phyloP scores from a whole-genome alignment of 2,329 filamentous ascomycete genomes.

The Knoxdaviesia capensis region DNA sequence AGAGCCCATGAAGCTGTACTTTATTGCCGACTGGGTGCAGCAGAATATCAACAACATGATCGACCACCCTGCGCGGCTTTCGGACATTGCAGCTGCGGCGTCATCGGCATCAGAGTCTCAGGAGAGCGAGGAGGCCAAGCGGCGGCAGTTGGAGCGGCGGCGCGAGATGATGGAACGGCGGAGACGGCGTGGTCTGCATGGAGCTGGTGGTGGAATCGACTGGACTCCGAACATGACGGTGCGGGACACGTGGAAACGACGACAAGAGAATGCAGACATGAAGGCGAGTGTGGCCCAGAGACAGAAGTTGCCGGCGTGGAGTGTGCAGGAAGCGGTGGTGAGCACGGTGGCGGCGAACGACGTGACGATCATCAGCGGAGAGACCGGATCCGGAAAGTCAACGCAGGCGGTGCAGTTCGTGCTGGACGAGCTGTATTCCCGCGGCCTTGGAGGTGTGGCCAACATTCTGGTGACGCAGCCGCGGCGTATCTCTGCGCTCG shows the following conservation, averaged over 20 bases:
- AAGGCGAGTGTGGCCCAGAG: conserved; percentile 58
- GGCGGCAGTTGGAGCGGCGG: conserved; percentile 6
- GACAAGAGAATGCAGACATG: conserved; percentile 44
- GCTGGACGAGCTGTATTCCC: conserved; percentile 69
- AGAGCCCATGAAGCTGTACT: conserved; percentile 78
- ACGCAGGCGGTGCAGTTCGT: conserved; percentile 86
- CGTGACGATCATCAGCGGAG: conserved; percentile 48
- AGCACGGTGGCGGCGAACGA: conserved; percentile 55
- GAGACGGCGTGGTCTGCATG: no score
- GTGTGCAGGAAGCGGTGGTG: conserved; percentile 57
- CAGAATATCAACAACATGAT: conserved; percentile 66
- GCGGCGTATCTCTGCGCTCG: conserved; percentile 79
- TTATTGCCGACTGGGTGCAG: conserved; percentile 80
- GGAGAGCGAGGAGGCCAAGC: conserved; percentile 10
- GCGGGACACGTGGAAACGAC: conserved; percentile 46
- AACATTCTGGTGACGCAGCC: conserved; percentile 96
- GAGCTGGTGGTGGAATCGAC: conserved; percentile 19
- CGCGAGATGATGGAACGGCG: conserved; percentile 28
- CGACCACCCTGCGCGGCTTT: conserved; percentile 61
- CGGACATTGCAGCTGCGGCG: conserved; percentile 65
- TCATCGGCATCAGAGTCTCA: conserved; percentile 41
- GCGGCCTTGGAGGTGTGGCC: conserved; percentile 51
- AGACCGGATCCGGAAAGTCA: conserved; percentile 16
- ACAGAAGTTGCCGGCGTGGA: conserved; percentile 70
- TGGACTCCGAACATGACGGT: conserved; percentile 42